Evolutionary conservation across 306 rosid genomes (phyloP).

Genomic region (Quercus bicolor): DNA sequence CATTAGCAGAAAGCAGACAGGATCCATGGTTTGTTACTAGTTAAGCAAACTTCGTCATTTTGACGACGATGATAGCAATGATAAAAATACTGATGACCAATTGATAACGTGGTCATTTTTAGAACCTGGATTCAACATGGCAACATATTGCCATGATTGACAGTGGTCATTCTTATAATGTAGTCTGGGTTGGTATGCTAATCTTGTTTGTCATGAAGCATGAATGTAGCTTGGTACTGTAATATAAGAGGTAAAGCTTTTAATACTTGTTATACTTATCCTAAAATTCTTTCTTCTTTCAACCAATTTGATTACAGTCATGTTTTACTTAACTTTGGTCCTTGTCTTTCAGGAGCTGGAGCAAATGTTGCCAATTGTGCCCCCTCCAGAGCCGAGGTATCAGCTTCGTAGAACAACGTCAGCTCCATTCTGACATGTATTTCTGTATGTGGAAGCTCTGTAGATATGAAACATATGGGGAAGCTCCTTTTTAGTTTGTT

Average conservation of each 20-base stretch:
- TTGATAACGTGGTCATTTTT: no score
- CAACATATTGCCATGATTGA: not conserved
- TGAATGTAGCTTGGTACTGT: not conserved
- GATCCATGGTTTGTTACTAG: no score
- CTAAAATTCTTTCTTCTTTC: not conserved
- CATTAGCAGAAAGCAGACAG: no score
- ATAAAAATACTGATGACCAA: no score
- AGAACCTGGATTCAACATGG: no score
- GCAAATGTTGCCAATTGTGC: conserved; percentile 57
- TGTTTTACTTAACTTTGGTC: not conserved
- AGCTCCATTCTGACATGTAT: conserved; percentile 57
- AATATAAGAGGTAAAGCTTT: not conserved
- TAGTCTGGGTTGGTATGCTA: not conserved
- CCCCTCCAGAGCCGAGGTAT: conserved; percentile 78
- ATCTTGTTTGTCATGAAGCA: not conserved
- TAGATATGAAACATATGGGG: conserved; percentile 24
- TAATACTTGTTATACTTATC: not conserved
- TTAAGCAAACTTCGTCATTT: no score
- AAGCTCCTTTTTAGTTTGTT: conserved; percentile 7
- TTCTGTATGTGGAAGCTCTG: conserved; percentile 32
- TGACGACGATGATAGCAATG: no score
- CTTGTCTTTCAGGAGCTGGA: conserved; percentile 71
- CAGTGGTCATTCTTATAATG: no score
- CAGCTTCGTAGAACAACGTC: conserved; percentile 91
- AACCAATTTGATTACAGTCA: not conserved